Evolutionary conservation across 164 flowering plant genomes (phyloP).

Genomic region (Dillenia turbinata): DNA sequence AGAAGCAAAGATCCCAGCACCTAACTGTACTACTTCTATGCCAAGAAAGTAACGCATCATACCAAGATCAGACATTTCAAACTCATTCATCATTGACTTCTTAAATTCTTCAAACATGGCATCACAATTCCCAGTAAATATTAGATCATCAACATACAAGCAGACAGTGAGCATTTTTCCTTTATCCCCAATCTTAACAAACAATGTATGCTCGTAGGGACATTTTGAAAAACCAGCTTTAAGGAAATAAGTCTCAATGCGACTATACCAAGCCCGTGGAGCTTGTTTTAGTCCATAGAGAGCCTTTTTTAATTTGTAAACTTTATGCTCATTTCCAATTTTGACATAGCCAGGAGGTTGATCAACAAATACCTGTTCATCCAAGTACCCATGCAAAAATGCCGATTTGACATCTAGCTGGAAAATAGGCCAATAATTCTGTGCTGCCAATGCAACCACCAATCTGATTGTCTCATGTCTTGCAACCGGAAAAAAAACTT

Average conservation of each 20-base stretch:
- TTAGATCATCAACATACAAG: background rate
- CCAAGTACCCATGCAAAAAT: slow-evolving; percentile 6
- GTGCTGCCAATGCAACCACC: slow-evolving; percentile 2
- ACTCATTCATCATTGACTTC: slow-evolving; percentile 6
- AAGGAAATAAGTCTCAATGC: slow-evolving; percentile 6
- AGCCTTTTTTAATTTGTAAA: slow-evolving; percentile 5
- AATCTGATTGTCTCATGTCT: too few relatives aligned
- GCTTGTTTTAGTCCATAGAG: too few relatives aligned
- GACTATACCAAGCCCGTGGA: background rate
- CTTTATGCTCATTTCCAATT: slow-evolving; percentile 3
- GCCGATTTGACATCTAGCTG: slow-evolving; percentile 12
- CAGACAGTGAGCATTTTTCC: slow-evolving; percentile 1
- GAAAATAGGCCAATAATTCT: slow-evolving; percentile 12
- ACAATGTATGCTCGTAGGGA: background rate
- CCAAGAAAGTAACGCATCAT: slow-evolving; percentile 5
- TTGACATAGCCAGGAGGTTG: slow-evolving; percentile 9
- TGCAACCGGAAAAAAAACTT: slow-evolving; percentile 7
- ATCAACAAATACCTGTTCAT: slow-evolving; percentile 7
- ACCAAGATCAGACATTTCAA: slow-evolving; percentile 3
- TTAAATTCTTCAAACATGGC: slow-evolving; percentile 6
- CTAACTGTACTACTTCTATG: slow-evolving; percentile 5
- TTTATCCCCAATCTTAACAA: slow-evolving; percentile 5
- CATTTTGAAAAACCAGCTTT: slow-evolving; percentile 3
- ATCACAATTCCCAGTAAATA: slow-evolving; percentile 7
- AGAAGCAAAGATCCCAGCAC: slow-evolving; percentile 2